A percentile compares a stretch with the other conserved stretches of the same genome.
These are phyloP conservation scores for Erysimum cheiri DNA, from an alignment of 441 rosid genomes.

Conservation along the genomic window DNA sequence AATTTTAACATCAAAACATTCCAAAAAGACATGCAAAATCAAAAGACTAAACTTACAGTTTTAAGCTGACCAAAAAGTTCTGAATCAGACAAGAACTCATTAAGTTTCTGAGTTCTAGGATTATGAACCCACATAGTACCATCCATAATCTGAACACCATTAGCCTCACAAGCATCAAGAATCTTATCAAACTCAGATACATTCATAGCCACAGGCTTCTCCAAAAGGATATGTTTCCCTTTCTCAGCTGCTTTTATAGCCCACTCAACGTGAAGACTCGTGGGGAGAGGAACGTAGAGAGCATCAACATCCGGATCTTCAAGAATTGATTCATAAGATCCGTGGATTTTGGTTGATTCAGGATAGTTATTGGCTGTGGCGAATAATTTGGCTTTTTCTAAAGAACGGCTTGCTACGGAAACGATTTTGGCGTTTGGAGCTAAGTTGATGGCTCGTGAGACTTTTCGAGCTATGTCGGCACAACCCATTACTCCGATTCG, in stretches of 20 bases:
- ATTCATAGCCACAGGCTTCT: constrained; percentile 80
- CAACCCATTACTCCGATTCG: constrained; percentile 81
- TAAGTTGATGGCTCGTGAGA: constrained; percentile 64
- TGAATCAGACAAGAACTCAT: constrained; percentile 58
- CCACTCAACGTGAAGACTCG: constrained; percentile 80
- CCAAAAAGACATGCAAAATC: background rate
- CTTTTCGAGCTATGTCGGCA: constrained; percentile 74
- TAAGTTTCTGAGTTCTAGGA: constrained; percentile 69
- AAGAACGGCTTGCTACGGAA: constrained; percentile 79
- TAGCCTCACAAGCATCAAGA: constrained; percentile 66
- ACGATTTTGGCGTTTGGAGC: constrained; percentile 73
- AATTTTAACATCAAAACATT: background rate
- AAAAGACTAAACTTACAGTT: constrained; percentile 46
- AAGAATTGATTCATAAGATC: constrained; percentile 75
- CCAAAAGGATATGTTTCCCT: constrained; percentile 79
- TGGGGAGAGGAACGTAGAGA: constrained; percentile 78
- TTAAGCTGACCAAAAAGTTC: constrained; percentile 73
- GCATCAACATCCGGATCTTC: constrained; percentile 78
- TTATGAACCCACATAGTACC: constrained; percentile 94
- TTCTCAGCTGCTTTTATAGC: constrained; percentile 70
- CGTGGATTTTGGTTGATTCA: constrained; percentile 57
- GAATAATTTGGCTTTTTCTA: constrained; percentile 62
- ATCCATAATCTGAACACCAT: constrained; percentile 88
- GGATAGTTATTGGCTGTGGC: constrained; percentile 71
- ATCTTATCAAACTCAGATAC: constrained; percentile 68